Conservation (phyloP, 176 grass and related monocot genomes). For the Puccinellia tenuiflora region DNA sequence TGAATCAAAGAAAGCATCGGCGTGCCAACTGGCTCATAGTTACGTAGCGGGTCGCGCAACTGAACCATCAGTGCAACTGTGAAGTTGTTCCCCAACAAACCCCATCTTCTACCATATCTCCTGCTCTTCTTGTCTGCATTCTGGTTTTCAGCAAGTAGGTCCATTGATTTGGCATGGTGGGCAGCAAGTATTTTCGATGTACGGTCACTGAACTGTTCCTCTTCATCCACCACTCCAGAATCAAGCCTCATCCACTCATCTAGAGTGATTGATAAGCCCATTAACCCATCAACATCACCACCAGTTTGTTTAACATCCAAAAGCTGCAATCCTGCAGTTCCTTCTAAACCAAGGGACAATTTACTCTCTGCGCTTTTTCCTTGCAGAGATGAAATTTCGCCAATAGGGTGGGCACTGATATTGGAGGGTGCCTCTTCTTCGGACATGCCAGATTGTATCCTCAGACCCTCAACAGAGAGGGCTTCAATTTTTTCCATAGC, state of each 20-base stretch:
- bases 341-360: slow-evolving; percentile 76
- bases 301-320: slow-evolving; percentile 70
- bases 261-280: slow-evolving; percentile 86
- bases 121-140: slow-evolving; percentile 55
- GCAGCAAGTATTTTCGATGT: slow-evolving; percentile 92
- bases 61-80: slow-evolving; percentile 97
- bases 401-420: slow-evolving; percentile 64
- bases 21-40: slow-evolving; percentile 85
- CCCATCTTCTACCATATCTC: slow-evolving; percentile 81
- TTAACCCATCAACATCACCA: slow-evolving; percentile 81
- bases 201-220: slow-evolving; percentile 68
- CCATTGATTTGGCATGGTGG: slow-evolving; percentile 91
- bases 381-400: slow-evolving; percentile 77
- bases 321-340: slow-evolving; percentile 85
- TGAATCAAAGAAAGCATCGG: slow-evolving; percentile 96
- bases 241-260: slow-evolving; percentile 98
- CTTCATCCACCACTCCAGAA: slow-evolving; percentile 74
- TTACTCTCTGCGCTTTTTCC: slow-evolving; percentile 54
- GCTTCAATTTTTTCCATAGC: slow-evolving; percentile 99
- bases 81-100: slow-evolving; percentile 92
- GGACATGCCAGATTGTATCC: slow-evolving; percentile 96
- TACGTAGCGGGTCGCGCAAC: slow-evolving; percentile 75
- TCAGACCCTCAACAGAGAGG: slow-evolving; percentile 88
- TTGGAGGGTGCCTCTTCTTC: slow-evolving; percentile 90
- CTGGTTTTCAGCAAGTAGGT: slow-evolving; percentile 51